Percentiles rank a stretch among this genome's conserved stretches.
These are phyloP conservation scores for Mycocentrospora acerina DNA, from an alignment of 2,329 filamentous ascomycete species.

Conservation along the genomic window DNA sequence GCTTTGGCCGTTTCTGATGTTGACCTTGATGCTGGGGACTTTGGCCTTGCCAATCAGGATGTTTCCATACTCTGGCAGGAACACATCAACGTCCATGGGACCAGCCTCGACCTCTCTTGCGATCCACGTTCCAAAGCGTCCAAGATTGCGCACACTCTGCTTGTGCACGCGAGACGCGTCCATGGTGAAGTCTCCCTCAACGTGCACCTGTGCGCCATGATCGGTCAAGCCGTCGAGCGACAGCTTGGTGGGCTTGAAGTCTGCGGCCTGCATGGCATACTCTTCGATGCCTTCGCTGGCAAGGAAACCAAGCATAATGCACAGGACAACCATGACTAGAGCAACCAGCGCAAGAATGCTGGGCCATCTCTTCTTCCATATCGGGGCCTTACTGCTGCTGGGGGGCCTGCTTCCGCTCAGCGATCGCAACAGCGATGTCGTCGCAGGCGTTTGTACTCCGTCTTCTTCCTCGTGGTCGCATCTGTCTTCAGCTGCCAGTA, in stretches of 20 bases:
- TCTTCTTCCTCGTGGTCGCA: conserved; percentile 26
- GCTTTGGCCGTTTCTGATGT: conserved; percentile 73
- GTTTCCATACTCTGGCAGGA: conserved; percentile 79
- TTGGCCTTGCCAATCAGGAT: conserved; percentile 74
- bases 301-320: conserved; percentile 82
- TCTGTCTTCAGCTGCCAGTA: conserved; percentile 35
- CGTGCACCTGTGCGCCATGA: conserved; percentile 73
- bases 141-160: conserved; percentile 70
- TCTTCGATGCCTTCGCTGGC: conserved; percentile 77
- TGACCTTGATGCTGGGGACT: conserved; percentile 73
- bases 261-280: conserved; percentile 80
- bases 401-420: conserved; percentile 32
- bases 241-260: conserved; percentile 79
- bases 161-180: conserved; percentile 76
- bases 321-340: conserved; percentile 63
- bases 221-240: conserved; percentile 83
- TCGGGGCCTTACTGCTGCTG: conserved; percentile 24
- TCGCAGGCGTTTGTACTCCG: conserved; percentile 30
- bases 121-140: conserved; percentile 77
- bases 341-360: conserved; percentile 72
- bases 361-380: conserved; percentile 65
- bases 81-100: conserved; percentile 71
- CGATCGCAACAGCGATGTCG: conserved; percentile 39
- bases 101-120: conserved; percentile 74
- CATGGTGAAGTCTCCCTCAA: conserved; percentile 80